Evolutionary conservation across 2,329 filamentous ascomycete genomes (phyloP).

Genomic region (Pseudocercospora eumusae): DNA sequence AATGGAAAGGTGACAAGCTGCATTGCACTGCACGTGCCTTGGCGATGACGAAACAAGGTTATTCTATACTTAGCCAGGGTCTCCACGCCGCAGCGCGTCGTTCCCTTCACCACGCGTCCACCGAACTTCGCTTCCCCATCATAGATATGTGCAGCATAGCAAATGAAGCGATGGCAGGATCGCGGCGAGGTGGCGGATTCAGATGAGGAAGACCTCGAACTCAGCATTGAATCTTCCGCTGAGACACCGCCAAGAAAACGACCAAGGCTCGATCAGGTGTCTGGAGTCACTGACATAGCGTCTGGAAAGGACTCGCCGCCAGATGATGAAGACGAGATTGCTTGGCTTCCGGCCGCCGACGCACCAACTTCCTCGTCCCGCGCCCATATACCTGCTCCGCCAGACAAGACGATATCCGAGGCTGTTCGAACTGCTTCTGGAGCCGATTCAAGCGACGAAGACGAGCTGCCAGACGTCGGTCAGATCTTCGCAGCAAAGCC

Average conservation of each 20-base stretch:
- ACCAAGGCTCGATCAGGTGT: slow-evolving; percentile 18
- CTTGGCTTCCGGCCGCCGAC: slow-evolving; percentile 27
- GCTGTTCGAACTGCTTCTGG: neutral
- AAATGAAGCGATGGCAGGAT: slow-evolving; percentile 54
- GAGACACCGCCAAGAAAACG: slow-evolving; percentile 30
- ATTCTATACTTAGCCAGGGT: neutral
- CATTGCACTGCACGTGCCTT: slow-evolving; percentile 4
- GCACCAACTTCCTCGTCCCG: slow-evolving; percentile 13
- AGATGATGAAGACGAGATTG: slow-evolving; percentile 21
- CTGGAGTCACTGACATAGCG: neutral
- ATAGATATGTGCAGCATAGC: slow-evolving; percentile 27
- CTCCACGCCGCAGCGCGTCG: neutral
- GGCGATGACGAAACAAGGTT: neutral
- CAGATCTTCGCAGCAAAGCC: slow-evolving; percentile 11
- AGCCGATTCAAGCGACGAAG: slow-evolving; percentile 13
- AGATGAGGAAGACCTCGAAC: slow-evolving; percentile 50
- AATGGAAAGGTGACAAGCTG: slow-evolving; percentile 5
- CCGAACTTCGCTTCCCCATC: neutral
- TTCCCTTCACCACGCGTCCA: neutral
- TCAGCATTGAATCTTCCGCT: slow-evolving; percentile 30
- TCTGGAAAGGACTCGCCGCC: neutral
- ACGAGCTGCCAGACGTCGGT: slow-evolving; percentile 16
- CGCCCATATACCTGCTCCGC: slow-evolving; percentile 1
- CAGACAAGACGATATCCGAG: neutral
- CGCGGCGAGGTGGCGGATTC: slow-evolving; percentile 55